A percentile compares a stretch with the other conserved stretches of the same genome.
phyloP scores from a whole-genome alignment of 2,329 filamentous ascomycete genomes.

The Apiospora marii region DNA sequence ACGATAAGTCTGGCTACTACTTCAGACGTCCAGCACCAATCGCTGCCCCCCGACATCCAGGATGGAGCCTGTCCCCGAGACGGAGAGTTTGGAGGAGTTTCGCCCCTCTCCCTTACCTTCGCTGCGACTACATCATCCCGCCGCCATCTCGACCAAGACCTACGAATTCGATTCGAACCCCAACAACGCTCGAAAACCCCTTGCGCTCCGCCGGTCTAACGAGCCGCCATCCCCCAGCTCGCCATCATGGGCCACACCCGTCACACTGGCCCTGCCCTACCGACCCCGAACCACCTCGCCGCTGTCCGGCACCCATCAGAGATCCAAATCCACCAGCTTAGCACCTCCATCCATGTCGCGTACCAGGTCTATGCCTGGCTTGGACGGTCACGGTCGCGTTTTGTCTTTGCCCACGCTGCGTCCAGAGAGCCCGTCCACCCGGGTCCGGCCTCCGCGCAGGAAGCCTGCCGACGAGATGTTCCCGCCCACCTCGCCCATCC shows the following conservation, averaged over 20 bases:
- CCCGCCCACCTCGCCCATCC: constrained; percentile 61
- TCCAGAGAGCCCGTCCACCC: constrained; percentile 61
- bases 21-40: not conserved
- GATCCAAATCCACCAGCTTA: constrained; percentile 65
- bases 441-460: constrained; percentile 56
- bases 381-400: constrained; percentile 66
- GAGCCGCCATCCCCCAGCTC: constrained; percentile 61
- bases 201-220: constrained; percentile 63
- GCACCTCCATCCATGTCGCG: constrained; percentile 65
- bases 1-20: constrained; percentile 15
- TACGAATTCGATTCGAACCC: constrained; percentile 20
- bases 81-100: constrained; percentile 73
- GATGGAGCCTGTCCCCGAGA: constrained; percentile 75
- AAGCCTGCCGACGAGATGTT: constrained; percentile 69
- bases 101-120: constrained; percentile 63
- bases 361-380: constrained; percentile 70
- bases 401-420: constrained; percentile 62
- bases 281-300: constrained; percentile 70
- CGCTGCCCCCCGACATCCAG: constrained; percentile 30
- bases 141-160: constrained; percentile 41
- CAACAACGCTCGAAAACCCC: constrained; percentile 54
- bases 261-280: constrained; percentile 56
- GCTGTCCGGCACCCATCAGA: constrained; percentile 62
- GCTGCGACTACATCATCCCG: constrained; percentile 55
- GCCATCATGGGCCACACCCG: constrained; percentile 55